phyloP scores from a whole-genome alignment of 768 basidiomycete genomes.

The Serendipita sp. region DNA sequence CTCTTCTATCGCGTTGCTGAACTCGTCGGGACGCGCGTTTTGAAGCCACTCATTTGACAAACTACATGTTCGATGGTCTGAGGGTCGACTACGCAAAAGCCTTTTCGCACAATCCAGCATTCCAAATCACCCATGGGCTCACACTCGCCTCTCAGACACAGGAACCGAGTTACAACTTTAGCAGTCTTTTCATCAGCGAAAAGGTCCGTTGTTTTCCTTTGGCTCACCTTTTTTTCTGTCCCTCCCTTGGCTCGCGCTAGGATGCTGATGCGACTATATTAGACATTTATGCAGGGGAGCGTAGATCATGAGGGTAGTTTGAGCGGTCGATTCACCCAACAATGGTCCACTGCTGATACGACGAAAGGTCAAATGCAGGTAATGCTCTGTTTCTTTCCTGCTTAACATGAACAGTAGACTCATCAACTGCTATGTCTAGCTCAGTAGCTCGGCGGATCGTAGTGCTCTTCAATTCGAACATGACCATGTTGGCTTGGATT shows the following conservation, averaged over 20 bases:
- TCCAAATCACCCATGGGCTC: constrained; percentile 97
- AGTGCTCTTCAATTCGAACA: constrained; percentile 92
- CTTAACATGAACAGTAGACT: neutral
- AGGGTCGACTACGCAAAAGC: constrained; percentile 83
- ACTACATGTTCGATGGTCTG: constrained; percentile 93
- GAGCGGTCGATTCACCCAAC: constrained; percentile 70
- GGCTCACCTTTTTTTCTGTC: neutral
- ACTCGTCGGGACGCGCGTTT: neutral
- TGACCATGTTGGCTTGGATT: constrained; percentile 79
- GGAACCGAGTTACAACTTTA: constrained; percentile 85
- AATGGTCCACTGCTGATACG: constrained; percentile 61
- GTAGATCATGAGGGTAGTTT: constrained; percentile 81
- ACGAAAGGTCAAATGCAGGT: constrained; percentile 89
- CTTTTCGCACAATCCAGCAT: constrained; percentile 83
- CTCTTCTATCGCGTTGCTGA: neutral
- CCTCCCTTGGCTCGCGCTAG: neutral
- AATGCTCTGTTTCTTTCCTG: neutral
- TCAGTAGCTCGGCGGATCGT: constrained; percentile 35
- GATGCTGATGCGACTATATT: constrained; percentile 28
- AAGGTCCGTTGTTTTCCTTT: constrained; percentile 31
- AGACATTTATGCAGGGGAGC: constrained; percentile 25
- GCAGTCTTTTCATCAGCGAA: constrained; percentile 77
- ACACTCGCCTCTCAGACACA: constrained; percentile 72
- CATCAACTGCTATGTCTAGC: neutral
- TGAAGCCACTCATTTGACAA: constrained; percentile 76